Evolutionary conservation across 768 basidiomycete genomes (phyloP).

Genomic region (Xerocomus potaroensis): DNA sequence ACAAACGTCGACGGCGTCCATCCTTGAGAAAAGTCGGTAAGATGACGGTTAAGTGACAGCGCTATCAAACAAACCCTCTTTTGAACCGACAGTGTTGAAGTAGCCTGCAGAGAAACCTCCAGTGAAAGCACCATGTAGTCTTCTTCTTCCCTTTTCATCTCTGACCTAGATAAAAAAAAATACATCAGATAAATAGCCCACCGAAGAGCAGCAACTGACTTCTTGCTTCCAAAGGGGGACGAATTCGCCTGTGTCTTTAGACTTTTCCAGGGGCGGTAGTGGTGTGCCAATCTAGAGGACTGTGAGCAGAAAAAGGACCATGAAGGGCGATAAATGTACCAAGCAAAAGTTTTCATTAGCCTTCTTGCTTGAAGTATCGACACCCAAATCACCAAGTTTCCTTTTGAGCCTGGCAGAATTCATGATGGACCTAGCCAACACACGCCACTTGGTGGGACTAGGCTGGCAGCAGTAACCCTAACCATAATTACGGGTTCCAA

Average conservation of each 20-base stretch:
- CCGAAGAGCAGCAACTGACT: conserved; percentile 39
- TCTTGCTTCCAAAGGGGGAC: conserved; percentile 99
- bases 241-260: conserved; percentile 89
- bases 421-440: conserved; percentile 23
- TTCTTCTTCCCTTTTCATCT: conserved; percentile 87
- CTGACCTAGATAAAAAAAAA: conserved; percentile 51
- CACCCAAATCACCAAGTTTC: conserved; percentile 76
- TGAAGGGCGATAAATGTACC: conserved; percentile 37
- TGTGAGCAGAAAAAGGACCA: background rate
- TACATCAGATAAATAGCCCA: conserved; percentile 18
- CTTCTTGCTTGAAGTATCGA: conserved; percentile 64
- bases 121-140: conserved; percentile 98
- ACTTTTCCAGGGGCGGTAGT: conserved; percentile 89
- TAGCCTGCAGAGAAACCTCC: conserved; percentile 98
- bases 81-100: conserved; percentile 93
- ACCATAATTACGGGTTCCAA: background rate
- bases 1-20: conserved; percentile 93
- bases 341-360: conserved; percentile 84
- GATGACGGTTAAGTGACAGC: background rate
- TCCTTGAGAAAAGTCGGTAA: conserved; percentile 46
- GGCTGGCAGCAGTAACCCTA: background rate
- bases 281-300: conserved; percentile 81
- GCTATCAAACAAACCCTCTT: conserved; percentile 65
- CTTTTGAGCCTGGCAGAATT: conserved; percentile 65
- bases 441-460: background rate